These are phyloP conservation scores for Fusarium decemcellulare DNA, from an alignment of 2,329 filamentous ascomycete species.

Conservation along the genomic window DNA sequence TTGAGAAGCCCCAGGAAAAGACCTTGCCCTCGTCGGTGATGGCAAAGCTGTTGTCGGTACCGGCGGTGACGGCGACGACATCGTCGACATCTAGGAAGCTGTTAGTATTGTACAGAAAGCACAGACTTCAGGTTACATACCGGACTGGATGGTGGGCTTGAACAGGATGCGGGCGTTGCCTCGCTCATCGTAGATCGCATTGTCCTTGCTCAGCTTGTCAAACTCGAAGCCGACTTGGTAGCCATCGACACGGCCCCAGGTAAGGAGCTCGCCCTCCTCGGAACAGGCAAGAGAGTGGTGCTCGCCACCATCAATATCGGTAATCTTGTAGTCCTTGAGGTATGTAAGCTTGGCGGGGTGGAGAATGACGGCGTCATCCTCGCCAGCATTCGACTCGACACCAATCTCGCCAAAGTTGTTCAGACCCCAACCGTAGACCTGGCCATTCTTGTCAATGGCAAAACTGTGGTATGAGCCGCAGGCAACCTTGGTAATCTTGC, in stretches of 20 bases:
- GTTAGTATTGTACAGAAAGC: conserved; percentile 14
- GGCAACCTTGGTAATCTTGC: conserved; percentile 67
- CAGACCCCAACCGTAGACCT: conserved; percentile 86
- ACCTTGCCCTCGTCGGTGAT: conserved; percentile 79
- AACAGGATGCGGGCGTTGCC: conserved; percentile 76
- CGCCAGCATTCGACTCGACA: conserved; percentile 68
- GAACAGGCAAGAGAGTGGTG: conserved; percentile 82
- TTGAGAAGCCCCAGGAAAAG: conserved; percentile 86
- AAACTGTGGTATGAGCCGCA: conserved; percentile 88
- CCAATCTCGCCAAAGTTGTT: conserved; percentile 90
- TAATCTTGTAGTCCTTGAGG: conserved; percentile 75
- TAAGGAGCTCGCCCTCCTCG: conserved; percentile 68
- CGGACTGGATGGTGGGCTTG: conserved; percentile 57
- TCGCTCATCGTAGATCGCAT: conserved; percentile 74
- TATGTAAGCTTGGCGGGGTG: conserved; percentile 77
- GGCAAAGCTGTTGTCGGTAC: conserved; percentile 81
- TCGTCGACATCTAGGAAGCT: conserved; percentile 62
- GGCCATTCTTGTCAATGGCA: conserved; percentile 78
- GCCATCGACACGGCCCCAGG: conserved; percentile 72
- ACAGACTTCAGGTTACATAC: conserved; percentile 51
- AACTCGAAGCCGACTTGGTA: conserved; percentile 70
- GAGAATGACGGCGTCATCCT: conserved; percentile 76
- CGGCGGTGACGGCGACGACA: conserved; percentile 70
- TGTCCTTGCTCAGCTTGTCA: conserved; percentile 62
- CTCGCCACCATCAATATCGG: conserved; percentile 76